Base-by-base conservation (phyloP, 1,139 yeast species). In the Pichia sp. region DNA sequence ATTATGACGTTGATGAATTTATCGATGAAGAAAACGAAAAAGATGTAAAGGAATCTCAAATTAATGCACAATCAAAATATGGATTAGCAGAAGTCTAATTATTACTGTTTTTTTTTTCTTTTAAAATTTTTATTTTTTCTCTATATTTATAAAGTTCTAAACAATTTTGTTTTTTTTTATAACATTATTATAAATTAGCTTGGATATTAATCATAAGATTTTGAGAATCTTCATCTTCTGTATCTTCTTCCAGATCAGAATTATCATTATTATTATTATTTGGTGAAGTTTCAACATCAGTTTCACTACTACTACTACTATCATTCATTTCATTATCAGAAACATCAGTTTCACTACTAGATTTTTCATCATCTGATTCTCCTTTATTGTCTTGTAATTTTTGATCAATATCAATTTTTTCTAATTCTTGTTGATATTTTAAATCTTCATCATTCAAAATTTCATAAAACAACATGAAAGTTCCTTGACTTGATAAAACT, bases 381-480 rank as follows among this genome's bases (percentile, higher is more conserved):
- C 58, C 58, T 5, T 48, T 55, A 34, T 48, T 54, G 37, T 58
- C 60, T 25, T 58, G 51, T 42, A 64, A 66, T 34, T 64, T 66
- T 37, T 56, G 43, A 11, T 43, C 46, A 28, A 18, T 18, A 18
- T 18, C 18, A 18, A 18, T 18, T 18, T 18, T 18, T 18, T 18
- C 18, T 18, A 18, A 18, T 18, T 18, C 18, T 18, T 18, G 18
- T 18, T 18, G 18, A 18, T 18, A 18, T 18, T 18, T 18, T 18
- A 18, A 18, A 18, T 42, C 36, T 38, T 50, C 55, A 8, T 27
- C 32, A 29, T 7, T 25, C 10, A 29, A 26, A 36, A 73, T 71
- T 63, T 90, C 97, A 62, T 89, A 90, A 62, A 90, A 90, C 55
- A 90, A 66, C 96, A 90, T 87, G 59, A 89, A 90, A 0, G 94